Percentiles rank a stretch among this genome's conserved stretches.
Conservation (phyloP, 2,329 filamentous ascomycete species). For the Sporothrix globosa region DNA sequence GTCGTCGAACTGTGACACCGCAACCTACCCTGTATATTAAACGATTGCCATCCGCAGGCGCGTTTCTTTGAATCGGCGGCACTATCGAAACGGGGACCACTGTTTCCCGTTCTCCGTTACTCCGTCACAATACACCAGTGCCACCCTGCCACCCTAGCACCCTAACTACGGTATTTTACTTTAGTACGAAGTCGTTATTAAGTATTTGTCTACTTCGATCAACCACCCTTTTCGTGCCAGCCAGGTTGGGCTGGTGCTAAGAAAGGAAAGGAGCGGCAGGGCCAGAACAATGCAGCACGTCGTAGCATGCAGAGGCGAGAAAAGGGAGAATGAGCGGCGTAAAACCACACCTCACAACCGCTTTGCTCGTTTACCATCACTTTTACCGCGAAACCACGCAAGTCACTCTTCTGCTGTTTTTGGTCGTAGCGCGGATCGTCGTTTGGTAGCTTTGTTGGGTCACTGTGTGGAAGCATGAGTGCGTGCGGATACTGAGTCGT, state of each 20-base stretch:
- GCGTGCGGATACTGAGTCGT: not conserved
- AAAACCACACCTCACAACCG: not conserved
- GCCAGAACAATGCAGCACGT: not conserved
- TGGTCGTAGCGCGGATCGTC: not conserved
- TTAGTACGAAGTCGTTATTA: too few species aligned
- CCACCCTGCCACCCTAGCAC: too few species aligned
- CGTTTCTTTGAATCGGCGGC: not conserved
- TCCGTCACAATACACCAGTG: too few species aligned
- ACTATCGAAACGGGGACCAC: constrained; percentile 14
- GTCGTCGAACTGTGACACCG: too few species aligned
- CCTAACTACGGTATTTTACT: too few species aligned
- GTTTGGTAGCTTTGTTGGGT: not conserved
- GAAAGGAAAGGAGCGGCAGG: constrained; percentile 14
- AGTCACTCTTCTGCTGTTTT: not conserved
- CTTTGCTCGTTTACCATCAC: not conserved
- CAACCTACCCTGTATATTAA: not conserved
- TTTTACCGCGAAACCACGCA: not conserved
- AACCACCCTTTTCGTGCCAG: not conserved
- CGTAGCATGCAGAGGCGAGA: too few species aligned
- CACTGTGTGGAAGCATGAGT: not conserved
- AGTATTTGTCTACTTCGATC: not conserved
- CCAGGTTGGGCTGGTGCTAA: constrained; percentile 17
- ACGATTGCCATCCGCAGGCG: not conserved
- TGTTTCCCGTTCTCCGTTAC: not conserved
- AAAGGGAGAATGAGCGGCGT: not conserved